Evolutionary conservation across 345 rosid species (phyloP).

Genomic region (Ceriops decandra): DNA sequence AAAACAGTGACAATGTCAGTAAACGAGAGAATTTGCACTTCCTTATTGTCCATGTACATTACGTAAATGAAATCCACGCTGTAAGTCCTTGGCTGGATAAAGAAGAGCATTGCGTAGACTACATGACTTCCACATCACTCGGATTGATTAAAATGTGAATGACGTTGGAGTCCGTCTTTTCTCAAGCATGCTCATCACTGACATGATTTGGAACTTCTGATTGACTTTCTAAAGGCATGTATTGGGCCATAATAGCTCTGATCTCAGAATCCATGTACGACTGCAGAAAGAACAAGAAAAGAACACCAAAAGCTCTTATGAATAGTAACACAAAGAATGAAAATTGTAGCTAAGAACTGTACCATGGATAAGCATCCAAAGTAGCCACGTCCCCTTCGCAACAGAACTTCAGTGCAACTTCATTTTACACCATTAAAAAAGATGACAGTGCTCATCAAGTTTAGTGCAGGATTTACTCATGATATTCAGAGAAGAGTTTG

Average conservation of each 20-base stretch:
- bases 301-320: neutral
- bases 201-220: slow-evolving; percentile 60
- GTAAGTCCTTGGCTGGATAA: slow-evolving; percentile 14
- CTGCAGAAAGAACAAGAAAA: slow-evolving; percentile 37
- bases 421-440: too few relatives aligned
- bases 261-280: slow-evolving; percentile 97
- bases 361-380: too few relatives aligned
- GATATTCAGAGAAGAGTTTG: too few relatives aligned
- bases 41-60: slow-evolving; percentile 23
- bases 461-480: too few relatives aligned
- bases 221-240: slow-evolving; percentile 95
- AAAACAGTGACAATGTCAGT: slow-evolving; percentile 20
- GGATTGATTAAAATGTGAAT: neutral
- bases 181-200: slow-evolving; percentile 54
- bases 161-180: neutral
- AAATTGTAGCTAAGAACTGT: too few relatives aligned
- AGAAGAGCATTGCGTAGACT: neutral
- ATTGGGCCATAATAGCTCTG: slow-evolving; percentile 97
- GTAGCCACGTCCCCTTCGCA: too few relatives aligned
- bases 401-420: too few relatives aligned
- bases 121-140: slow-evolving; percentile 5
- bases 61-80: slow-evolving; percentile 17
- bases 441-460: too few relatives aligned
- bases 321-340: neutral
- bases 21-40: slow-evolving; percentile 18